A percentile compares a stretch with the other conserved stretches of the same genome.
Conservation (phyloP, 2,329 filamentous ascomycete genomes). For the Cytospora piceae region DNA sequence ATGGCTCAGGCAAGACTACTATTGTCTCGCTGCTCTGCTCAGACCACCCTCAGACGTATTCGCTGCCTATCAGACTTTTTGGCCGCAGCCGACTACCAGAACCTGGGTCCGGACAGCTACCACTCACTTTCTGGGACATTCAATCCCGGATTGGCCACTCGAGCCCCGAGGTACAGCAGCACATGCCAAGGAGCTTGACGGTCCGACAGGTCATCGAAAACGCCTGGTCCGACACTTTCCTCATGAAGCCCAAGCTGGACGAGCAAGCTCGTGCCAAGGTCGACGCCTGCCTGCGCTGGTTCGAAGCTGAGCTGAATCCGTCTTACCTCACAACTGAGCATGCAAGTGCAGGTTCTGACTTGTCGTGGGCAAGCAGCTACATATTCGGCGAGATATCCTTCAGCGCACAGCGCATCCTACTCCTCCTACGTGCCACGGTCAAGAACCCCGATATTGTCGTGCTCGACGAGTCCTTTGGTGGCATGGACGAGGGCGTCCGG, state of each 20-base stretch:
- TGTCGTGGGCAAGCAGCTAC: slow-evolving; percentile 68
- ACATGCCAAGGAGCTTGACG: slow-evolving; percentile 80
- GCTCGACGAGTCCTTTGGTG: slow-evolving; percentile 85
- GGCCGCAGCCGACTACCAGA: slow-evolving; percentile 79
- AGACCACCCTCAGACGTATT: slow-evolving; percentile 94
- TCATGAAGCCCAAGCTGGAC: slow-evolving; percentile 68
- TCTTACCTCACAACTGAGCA: slow-evolving; percentile 32
- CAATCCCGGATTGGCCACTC: slow-evolving; percentile 90
- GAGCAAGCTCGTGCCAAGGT: slow-evolving; percentile 61
- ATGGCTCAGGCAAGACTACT: slow-evolving; percentile 95
- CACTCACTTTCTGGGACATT: slow-evolving; percentile 90
- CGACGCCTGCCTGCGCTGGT: slow-evolving; percentile 74
- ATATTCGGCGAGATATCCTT: slow-evolving; percentile 78
- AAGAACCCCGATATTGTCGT: slow-evolving; percentile 82
- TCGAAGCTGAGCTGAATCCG: slow-evolving; percentile 76
- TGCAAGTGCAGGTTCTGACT: slow-evolving; percentile 34
- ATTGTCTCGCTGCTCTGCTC: slow-evolving; percentile 90
- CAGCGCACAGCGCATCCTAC: slow-evolving; percentile 78
- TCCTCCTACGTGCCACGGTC: slow-evolving; percentile 82
- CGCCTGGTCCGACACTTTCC: slow-evolving; percentile 89
- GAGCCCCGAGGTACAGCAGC: slow-evolving; percentile 89
- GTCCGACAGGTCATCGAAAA: slow-evolving; percentile 78
- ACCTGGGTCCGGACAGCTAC: slow-evolving; percentile 64
- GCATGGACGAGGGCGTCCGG: slow-evolving; percentile 80
- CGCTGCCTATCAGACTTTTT: slow-evolving; percentile 84